phyloP scores from a whole-genome alignment of 208 protist genomes.

The Trypanosomatidae sp. region DNA sequence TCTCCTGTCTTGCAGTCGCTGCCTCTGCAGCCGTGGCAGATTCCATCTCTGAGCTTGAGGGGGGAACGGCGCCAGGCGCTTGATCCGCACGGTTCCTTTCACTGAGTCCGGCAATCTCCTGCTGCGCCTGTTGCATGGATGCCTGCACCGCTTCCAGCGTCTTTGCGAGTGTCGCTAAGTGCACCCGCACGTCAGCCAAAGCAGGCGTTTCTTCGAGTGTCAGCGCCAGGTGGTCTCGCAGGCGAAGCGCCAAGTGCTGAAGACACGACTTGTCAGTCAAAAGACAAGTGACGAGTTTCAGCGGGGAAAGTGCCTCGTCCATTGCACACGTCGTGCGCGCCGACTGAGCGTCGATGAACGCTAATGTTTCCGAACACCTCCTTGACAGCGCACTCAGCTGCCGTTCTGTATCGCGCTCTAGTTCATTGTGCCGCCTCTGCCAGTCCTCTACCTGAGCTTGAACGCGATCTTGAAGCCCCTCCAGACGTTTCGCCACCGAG shows the following conservation, averaged over 20 bases:
- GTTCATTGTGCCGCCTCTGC: not conserved
- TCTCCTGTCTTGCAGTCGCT: not conserved
- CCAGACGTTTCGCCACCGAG: conserved; percentile 3
- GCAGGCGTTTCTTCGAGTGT: not conserved
- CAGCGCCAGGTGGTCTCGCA: conserved; percentile 8
- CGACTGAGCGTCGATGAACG: conserved; percentile 3
- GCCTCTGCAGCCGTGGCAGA: not conserved
- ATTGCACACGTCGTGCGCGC: not conserved
- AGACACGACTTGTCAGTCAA: not conserved
- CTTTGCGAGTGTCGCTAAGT: not conserved
- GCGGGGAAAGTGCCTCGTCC: not conserved
- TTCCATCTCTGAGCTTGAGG: not conserved
- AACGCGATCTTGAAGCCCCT: conserved; percentile 6
- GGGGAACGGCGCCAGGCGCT: not conserved
- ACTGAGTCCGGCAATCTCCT: not conserved
- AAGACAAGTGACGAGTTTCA: conserved; percentile 3
- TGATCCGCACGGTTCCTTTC: not conserved
- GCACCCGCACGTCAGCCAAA: conserved; percentile 6
- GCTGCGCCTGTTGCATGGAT: conserved; percentile 1
- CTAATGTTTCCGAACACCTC: not conserved
- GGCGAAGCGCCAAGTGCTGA: conserved; percentile 13
- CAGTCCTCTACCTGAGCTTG: conserved; percentile 1
- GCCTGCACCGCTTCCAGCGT: conserved; percentile 3
- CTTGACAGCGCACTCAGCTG: conserved; percentile 1
- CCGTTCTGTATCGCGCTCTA: conserved; percentile 1